Evolutionary conservation across 73 alveolate species (phyloP), one percentile per base, ranked within the genome.

Genomic region (Paramecium sonneborni): DNA sequence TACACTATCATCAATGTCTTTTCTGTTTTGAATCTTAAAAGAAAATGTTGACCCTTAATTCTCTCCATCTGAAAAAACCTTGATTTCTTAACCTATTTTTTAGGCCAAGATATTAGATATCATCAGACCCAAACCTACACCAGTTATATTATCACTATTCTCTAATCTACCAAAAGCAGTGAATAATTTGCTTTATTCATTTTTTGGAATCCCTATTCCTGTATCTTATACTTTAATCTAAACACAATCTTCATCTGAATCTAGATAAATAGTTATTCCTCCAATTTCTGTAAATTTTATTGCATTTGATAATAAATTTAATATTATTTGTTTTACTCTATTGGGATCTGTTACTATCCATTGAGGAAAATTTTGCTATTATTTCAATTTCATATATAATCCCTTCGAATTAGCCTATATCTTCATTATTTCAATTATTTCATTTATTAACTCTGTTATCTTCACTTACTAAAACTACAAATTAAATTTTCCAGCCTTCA

Each of bases 141-240:
- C 93, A 21, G 89, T 88, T 12, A 82, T 38, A 79, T 72, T 62
- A 32, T 38, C 21, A 9, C 84, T 89, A 76, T 72, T 85, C 11
- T 62, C 43, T 10, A 85, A 55, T 67, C 76, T 70, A 23, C 93
- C 95, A 67, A 93, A 93, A 24, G 88, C 74, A 5, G 55, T 90
- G 26, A 93, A 89, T 32, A 89, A 62, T 72, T 93, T 93, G 15
- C 15, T 57, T 21, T 76, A 24, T 32, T 92, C 92, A 67, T 82
- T 86, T 26, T 68, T 88, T 18, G 85, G 85, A 5, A 93, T 88
- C 24, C 96, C 97, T 32, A 93, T 82, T 5, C 96, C 97, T 2
- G 96, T 76, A 89, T 93, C 96, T 14, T 34, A n/a, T 0, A 93
- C 92, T 57, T 30, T 52, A 9, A 92, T 55, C 37, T 85, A 30